Evolutionary conservation across 192 early-diverging fungal species (phyloP), one percentile per base, ranked within the genome.

Genomic region (Gigaspora rosea): DNA sequence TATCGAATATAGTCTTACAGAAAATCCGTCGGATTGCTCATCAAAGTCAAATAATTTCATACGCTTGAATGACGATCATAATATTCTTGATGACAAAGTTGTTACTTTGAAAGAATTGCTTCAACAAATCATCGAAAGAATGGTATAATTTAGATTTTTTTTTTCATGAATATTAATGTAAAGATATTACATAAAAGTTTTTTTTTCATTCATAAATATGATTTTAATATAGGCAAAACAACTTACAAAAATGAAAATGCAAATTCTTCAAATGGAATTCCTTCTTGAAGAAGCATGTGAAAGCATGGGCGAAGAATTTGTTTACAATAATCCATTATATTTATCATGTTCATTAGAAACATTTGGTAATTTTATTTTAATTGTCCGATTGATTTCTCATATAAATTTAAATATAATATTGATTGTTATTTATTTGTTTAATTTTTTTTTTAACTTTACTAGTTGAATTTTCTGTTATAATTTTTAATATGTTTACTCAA

Each of bases 221-320:
- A 4, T 22, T 18, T 18, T 41, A 71, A 16, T 35, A 27, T 81
- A 84, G 83, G 76, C 67, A 50, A 75, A 76, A 12, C 83, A 85
- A 20, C 82, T 78, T 52, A 36, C 78, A 36, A 85, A 85, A 65
- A 82, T 85, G 80, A 80, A 85, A 56, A 75, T 75, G n/a, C 79
- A 82, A 58, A 75, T 76, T 2, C 77, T 76, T n/a, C 80, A 82
- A 36, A 72, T 85, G 41, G 83, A 85, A 52, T 79, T 76, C 15
- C 48, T 85, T 35, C 80, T 82, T 70, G 79, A 80, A 36, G 83
- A 85, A 65, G 77, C 81, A n/a, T 78, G 71, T 9, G 79, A 82
- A 68, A 75, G 65, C 13, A 76, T 85, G 51, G 83, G 83, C 20
- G 79, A 80, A 36, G 71, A 78, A 41, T 81, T 81, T 75, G 76